Percentiles rank a stretch among this genome's conserved stretches.
Conservation (phyloP, 2,329 filamentous ascomycete genomes). For the Colletotrichum lini region DNA sequence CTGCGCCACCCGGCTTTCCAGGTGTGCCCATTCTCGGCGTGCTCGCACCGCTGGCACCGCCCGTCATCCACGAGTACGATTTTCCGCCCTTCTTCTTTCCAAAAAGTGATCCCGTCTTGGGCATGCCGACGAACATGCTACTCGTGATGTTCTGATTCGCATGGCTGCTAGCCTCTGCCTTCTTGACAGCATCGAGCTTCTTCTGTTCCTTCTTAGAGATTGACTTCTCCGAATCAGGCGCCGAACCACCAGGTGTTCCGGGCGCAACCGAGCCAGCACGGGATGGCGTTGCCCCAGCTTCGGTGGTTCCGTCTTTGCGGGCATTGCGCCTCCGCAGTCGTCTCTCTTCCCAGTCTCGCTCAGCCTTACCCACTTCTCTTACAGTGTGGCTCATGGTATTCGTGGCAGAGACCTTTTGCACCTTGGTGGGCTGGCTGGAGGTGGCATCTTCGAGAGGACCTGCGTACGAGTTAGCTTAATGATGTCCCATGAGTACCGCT, state of each 20-base stretch:
- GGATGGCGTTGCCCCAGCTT: constrained; percentile 62
- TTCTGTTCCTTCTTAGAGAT: constrained; percentile 89
- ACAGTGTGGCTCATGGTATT: constrained; percentile 66
- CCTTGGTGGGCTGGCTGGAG: constrained; percentile 59
- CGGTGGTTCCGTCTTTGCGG: constrained; percentile 70
- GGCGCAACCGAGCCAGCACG: constrained; percentile 71
- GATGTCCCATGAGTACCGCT: constrained; percentile 27
- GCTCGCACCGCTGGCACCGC: constrained; percentile 66
- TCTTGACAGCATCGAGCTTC: constrained; percentile 82
- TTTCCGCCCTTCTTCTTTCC: constrained; percentile 75
- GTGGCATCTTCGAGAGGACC: constrained; percentile 52
- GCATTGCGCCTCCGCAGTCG: constrained; percentile 77
- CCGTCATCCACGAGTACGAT: constrained; percentile 83
- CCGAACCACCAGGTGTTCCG: constrained; percentile 73
- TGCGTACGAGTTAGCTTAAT: constrained; percentile 48
- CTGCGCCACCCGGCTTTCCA: constrained; percentile 52
- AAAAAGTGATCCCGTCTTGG: constrained; percentile 70
- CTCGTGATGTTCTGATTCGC: constrained; percentile 88
- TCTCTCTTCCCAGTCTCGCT: constrained; percentile 81
- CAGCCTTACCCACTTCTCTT: constrained; percentile 74
- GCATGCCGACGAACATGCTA: constrained; percentile 77
- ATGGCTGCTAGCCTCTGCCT: constrained; percentile 83
- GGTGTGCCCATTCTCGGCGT: constrained; percentile 62
- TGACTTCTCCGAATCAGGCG: constrained; percentile 76
- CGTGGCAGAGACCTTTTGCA: constrained; percentile 63